Evolutionary conservation across 345 rosid species (phyloP).

Genomic region (Eutrema heterophyllum): DNA sequence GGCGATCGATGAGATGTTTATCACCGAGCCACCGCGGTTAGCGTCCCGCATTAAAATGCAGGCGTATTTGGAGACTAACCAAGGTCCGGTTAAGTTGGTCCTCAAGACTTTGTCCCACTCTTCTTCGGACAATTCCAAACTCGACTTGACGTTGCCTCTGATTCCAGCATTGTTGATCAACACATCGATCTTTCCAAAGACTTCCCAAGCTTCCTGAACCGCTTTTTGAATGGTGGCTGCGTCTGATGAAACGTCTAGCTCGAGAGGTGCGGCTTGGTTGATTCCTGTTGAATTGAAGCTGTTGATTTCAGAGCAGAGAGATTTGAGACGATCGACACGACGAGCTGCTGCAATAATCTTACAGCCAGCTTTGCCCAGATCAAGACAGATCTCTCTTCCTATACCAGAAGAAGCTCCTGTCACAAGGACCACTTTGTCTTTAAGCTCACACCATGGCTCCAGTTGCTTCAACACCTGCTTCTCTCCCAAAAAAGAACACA

Average conservation of each 20-base stretch:
- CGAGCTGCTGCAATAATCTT: conserved; percentile 67
- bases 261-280: conserved; percentile 51
- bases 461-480: conserved; percentile 28
- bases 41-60: conserved; percentile 54
- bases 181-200: conserved; percentile 68
- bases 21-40: conserved; percentile 58
- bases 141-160: conserved; percentile 42
- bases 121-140: conserved; percentile 37
- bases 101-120: conserved; percentile 55
- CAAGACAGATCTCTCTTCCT: conserved; percentile 74
- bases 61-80: conserved; percentile 77
- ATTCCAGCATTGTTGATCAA: conserved; percentile 78
- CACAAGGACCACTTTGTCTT: conserved; percentile 70
- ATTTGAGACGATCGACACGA: conserved; percentile 56
- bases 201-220: conserved; percentile 55
- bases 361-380: conserved; percentile 72
- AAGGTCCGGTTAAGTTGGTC: conserved; percentile 68
- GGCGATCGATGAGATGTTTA: conserved; percentile 64
- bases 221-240: conserved; percentile 43
- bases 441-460: conserved; percentile 69
- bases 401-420: conserved; percentile 89
- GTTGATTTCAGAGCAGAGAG: conserved; percentile 72
- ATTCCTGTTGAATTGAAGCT: not conserved
- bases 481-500: not conserved
- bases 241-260: conserved; percentile 64